These are phyloP conservation scores for Gymnopus androsaceus DNA, from an alignment of 1,284 basidiomycete genomes.

Conservation along the genomic window DNA sequence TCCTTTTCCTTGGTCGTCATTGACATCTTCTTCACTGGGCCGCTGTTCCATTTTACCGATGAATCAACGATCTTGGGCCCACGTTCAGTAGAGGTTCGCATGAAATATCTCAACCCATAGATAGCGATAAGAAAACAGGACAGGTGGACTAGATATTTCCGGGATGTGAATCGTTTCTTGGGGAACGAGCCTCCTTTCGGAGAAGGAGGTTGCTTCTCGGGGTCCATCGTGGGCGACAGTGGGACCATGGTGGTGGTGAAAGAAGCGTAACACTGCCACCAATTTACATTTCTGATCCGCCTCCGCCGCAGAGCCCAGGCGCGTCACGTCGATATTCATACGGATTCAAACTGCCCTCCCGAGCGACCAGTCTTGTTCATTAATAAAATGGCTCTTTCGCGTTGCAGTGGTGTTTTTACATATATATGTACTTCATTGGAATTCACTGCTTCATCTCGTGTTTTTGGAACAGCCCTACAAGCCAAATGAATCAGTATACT, in stretches of 20 bases:
- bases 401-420: no score
- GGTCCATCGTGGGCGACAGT: background rate
- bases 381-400: no score
- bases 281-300: no score
- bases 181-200: background rate
- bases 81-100: background rate
- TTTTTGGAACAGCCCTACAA: no score
- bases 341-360: no score
- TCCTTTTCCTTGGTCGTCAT: constrained; percentile 26
- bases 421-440: no score
- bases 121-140: background rate
- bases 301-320: no score
- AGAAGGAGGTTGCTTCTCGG: constrained; percentile 3
- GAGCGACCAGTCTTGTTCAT: no score
- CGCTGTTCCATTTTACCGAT: background rate
- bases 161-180: background rate
- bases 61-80: background rate
- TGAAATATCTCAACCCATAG: background rate
- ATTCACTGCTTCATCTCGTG: no score
- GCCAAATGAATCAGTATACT: no score
- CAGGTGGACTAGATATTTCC: background rate
- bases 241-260: background rate
- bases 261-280: no score
- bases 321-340: no score
- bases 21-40: background rate